Conservation (phyloP, 2,329 filamentous ascomycete genomes). For the Fusarium gaditjirri region DNA sequence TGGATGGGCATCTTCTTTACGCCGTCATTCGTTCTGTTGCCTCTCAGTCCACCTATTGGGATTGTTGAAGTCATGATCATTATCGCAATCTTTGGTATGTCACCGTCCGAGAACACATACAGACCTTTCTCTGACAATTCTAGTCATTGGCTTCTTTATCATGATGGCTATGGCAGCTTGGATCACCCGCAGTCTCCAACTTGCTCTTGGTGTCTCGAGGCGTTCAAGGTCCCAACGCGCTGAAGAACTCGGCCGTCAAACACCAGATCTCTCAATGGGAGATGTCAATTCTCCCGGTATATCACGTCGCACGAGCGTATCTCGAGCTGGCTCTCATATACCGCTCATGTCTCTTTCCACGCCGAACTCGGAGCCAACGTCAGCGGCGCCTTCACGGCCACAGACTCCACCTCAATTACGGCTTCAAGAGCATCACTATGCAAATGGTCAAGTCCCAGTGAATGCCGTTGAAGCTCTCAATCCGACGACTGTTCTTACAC, state of each 20-base stretch:
- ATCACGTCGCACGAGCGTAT: slow-evolving; percentile 41
- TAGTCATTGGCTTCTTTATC: slow-evolving; percentile 65
- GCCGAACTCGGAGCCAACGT: slow-evolving; percentile 26
- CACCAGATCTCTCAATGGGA: slow-evolving; percentile 60
- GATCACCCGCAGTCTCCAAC: slow-evolving; percentile 63
- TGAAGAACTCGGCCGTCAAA: slow-evolving; percentile 54
- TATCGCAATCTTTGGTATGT: slow-evolving; percentile 66
- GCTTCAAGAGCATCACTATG: slow-evolving; percentile 45
- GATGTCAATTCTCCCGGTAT: slow-evolving; percentile 42
- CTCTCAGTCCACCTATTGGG: slow-evolving; percentile 65
- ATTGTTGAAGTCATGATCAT: slow-evolving; percentile 67
- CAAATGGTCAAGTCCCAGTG: slow-evolving; percentile 30
- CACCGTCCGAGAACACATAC: too few relatives aligned
- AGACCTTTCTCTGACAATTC: neutral
- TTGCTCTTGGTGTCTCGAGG: slow-evolving; percentile 63
- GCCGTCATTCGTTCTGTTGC: slow-evolving; percentile 68
- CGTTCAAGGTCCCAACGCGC: slow-evolving; percentile 61
- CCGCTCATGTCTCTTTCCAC: slow-evolving; percentile 28
- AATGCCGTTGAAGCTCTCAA: slow-evolving; percentile 36
- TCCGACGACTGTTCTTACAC: slow-evolving; percentile 45
- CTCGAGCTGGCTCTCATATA: slow-evolving; percentile 40
- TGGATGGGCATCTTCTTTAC: slow-evolving; percentile 71
- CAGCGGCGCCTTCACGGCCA: slow-evolving; percentile 39
- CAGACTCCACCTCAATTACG: slow-evolving; percentile 43
- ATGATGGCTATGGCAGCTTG: slow-evolving; percentile 65